phyloP scores from a whole-genome alignment of 768 basidiomycete genomes.

The Pisolithus orientalis region DNA sequence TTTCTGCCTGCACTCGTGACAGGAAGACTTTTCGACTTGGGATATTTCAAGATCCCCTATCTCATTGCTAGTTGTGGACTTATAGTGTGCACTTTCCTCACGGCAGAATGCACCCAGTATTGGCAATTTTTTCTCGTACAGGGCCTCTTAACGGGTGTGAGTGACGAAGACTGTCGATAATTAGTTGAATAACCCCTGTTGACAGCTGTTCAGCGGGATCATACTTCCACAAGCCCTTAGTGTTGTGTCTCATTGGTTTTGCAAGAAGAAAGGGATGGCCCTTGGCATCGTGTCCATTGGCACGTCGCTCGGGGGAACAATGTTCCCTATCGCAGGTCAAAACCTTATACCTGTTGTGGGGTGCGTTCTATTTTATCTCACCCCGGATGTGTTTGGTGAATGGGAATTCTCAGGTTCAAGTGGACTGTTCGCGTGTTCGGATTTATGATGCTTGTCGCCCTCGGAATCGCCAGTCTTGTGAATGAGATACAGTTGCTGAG shows the following conservation, averaged over 20 bases:
- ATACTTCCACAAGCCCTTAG: constrained; percentile 58
- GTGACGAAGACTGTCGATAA: constrained; percentile 43
- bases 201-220: constrained; percentile 40
- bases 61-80: constrained; percentile 43
- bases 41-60: constrained; percentile 52
- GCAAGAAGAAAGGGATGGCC: constrained; percentile 46
- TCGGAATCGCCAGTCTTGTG: constrained; percentile 52
- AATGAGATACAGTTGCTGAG: constrained; percentile 10
- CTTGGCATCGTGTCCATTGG: constrained; percentile 32
- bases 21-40: constrained; percentile 70
- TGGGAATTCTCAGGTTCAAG: constrained; percentile 43
- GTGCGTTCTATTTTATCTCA: constrained; percentile 31
- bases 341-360: constrained; percentile 16
- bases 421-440: constrained; percentile 75
- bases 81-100: constrained; percentile 54
- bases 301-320: constrained; percentile 60
- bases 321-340: constrained; percentile 57
- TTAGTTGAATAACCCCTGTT: neutral
- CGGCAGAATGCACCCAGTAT: constrained; percentile 62
- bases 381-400: constrained; percentile 42
- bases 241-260: constrained; percentile 71
- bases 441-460: constrained; percentile 48
- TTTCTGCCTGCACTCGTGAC: constrained; percentile 57
- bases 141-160: constrained; percentile 39
- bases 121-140: constrained; percentile 80